phyloP scores from a whole-genome alignment of 2,329 filamentous ascomycete genomes.

The Pleoardoris graminearum region DNA sequence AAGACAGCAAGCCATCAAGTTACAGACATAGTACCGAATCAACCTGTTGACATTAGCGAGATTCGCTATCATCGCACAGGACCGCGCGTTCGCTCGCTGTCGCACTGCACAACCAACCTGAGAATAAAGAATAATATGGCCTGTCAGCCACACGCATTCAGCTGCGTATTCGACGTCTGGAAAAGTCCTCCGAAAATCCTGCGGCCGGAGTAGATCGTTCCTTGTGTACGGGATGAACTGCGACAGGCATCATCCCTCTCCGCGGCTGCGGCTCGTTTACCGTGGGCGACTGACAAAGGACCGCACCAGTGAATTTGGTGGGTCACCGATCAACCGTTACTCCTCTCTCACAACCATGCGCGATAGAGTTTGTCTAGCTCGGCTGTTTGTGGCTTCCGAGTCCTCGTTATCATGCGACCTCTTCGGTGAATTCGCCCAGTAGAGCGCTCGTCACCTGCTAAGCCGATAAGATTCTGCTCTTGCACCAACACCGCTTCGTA shows the following conservation, averaged over 20 bases:
- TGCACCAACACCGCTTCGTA: too few relatives aligned
- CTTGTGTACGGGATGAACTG: neutral
- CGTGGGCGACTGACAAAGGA: neutral
- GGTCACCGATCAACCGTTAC: too few relatives aligned
- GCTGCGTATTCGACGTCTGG: neutral
- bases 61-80: neutral
- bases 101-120: neutral
- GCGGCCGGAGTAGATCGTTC: neutral
- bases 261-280: constrained; percentile 1
- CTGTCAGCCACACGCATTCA: constrained; percentile 5
- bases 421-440: too few relatives aligned
- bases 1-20: neutral
- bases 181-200: constrained; percentile 1
- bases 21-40: neutral
- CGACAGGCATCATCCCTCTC: constrained; percentile 5
- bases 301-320: too few relatives aligned
- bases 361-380: too few relatives aligned
- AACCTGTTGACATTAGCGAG: neutral
- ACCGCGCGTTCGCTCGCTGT: neutral
- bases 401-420: too few relatives aligned
- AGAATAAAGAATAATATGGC: constrained; percentile 1
- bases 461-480: too few relatives aligned
- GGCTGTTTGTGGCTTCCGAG: too few relatives aligned
- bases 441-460: too few relatives aligned
- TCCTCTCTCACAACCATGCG: too few relatives aligned